Base-by-base conservation (phyloP, 2,329 filamentous ascomycete genomes). In the Alternaria sp. region DNA sequence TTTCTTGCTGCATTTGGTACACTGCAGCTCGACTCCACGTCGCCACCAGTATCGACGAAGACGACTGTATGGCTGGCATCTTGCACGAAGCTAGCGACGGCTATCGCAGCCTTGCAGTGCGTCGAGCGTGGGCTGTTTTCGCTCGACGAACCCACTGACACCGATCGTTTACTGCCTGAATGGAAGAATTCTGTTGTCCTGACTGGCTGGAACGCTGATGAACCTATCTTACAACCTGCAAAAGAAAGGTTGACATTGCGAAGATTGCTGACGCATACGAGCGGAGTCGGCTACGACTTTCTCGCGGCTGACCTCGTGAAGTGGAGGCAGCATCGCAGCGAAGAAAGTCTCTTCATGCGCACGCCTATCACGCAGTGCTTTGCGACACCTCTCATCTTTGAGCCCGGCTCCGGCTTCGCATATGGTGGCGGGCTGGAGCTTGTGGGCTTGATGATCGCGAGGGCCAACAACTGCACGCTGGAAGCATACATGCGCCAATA, bases 41-140 rank as follows among this genome's bases (percentile, higher is more conserved):
- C 67, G 26, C 26, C 59, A 5, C 44, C 63, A 17, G 65, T 73
- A n/a, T 59, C 63, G 3, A 56, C 57, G 25, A 62, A 75, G n/a
- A 70, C 67, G 4, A 67, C 72, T 9, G 70, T 78, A 66, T 78
- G 74, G 76, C 63, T 76, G 10, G 74, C 76, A 12, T 77, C 73
- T 2, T 77, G 74, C 54, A 73, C 65, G 43, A 78, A 77, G 55
- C 57, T 78, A 5, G 58, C 73, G 5, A 73, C 73, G 25, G 62
- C 67, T 10, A 63, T 79, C 32, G 72, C 73, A 36, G 73, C 62
- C 2, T 47, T 78, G 55, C 74, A 78, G 57, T 74, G 72, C 50
- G 70, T 78, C 15, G 73, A 78, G 54, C 68, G 71, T 6, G 73
- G 72, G 3, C 63, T 73, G 4, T 65, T 77, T 28, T 62, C 63